A percentile compares a stretch with the other conserved stretches of the same genome.
Conservation (phyloP, 208 protist species). For the Leishmania gerbilli region DNA sequence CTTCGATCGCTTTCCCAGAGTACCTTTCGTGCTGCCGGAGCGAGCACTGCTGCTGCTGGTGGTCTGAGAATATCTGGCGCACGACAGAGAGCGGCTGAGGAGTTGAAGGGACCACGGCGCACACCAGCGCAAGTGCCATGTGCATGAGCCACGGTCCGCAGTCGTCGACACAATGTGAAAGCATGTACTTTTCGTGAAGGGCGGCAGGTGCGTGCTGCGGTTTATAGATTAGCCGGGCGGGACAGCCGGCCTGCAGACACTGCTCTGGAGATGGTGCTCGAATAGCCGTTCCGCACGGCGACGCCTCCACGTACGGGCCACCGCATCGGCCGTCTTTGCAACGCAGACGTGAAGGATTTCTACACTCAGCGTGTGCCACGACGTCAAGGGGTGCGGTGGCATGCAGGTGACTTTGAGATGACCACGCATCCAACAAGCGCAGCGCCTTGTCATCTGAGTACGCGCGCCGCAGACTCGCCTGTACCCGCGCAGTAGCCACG, state of each 20-base stretch:
- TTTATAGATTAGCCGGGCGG: slow-evolving; percentile 10
- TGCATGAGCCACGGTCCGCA: slow-evolving; percentile 6
- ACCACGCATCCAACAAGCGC: slow-evolving; percentile 8
- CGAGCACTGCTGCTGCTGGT: not conserved
- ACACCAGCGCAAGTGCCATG: slow-evolving; percentile 7
- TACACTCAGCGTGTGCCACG: not conserved
- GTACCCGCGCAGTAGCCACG: slow-evolving; percentile 1
- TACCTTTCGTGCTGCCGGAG: not conserved
- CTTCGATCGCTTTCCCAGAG: not conserved
- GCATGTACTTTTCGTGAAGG: not conserved
- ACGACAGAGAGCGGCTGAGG: not conserved
- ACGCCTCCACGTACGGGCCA: slow-evolving; percentile 12
- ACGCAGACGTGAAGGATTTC: not conserved
- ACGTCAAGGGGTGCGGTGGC: not conserved
- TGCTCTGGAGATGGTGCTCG: slow-evolving; percentile 8
- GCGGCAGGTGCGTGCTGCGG: not conserved
- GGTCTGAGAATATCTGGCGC: slow-evolving; percentile 7
- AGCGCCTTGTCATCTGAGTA: not conserved
- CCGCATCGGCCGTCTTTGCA: not conserved
- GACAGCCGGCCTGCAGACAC: slow-evolving; percentile 26
- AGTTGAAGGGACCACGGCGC: slow-evolving; percentile 1
- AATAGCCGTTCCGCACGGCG: slow-evolving; percentile 6
- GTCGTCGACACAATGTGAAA: not conserved
- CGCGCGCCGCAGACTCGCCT: not conserved
- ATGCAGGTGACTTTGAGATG: not conserved